These are phyloP conservation scores for Kwoniella botswanensis DNA, from an alignment of 768 basidiomycete genomes.

Conservation along the genomic window DNA sequence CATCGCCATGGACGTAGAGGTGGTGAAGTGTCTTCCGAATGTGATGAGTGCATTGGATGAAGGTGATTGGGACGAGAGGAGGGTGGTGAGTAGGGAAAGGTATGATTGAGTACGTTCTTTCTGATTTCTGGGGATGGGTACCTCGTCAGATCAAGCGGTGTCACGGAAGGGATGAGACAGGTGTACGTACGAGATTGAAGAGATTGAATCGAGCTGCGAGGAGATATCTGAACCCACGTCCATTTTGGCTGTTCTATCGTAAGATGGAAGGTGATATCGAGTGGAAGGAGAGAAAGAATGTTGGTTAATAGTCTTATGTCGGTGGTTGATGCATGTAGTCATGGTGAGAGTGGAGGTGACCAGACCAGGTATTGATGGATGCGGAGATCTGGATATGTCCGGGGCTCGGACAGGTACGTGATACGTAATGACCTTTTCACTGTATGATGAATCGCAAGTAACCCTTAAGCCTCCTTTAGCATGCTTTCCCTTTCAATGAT, in stretches of 20 bases:
- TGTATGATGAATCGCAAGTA: neutral
- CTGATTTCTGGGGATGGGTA: slow-evolving; percentile 34
- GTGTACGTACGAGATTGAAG: slow-evolving; percentile 5
- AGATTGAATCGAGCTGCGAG: slow-evolving; percentile 30
- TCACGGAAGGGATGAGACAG: too few species aligned
- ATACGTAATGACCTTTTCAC: neutral
- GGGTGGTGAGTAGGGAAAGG: slow-evolving; percentile 64
- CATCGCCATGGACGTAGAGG: slow-evolving; percentile 75
- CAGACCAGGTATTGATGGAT: too few species aligned
- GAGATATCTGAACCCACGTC: slow-evolving; percentile 26
- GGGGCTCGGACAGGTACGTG: neutral
- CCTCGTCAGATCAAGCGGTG: neutral
- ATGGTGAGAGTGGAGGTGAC: too few species aligned
- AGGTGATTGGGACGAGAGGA: slow-evolving; percentile 28
- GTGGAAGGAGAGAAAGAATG: neutral
- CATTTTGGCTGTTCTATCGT: slow-evolving; percentile 22
- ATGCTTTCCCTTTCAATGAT: neutral
- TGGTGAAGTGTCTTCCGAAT: slow-evolving; percentile 73
- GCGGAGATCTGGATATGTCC: too few species aligned
- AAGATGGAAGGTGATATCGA: neutral
- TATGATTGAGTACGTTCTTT: slow-evolving; percentile 67
- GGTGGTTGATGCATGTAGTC: too few species aligned
- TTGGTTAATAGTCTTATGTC: neutral
- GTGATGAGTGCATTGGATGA: slow-evolving; percentile 62
- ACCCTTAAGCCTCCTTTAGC: neutral